Percentiles rank a stretch among this genome's conserved stretches.
phyloP scores from a whole-genome alignment of 225 moss, liverwort and hornwort genomes.

The Ulota crispa region DNA sequence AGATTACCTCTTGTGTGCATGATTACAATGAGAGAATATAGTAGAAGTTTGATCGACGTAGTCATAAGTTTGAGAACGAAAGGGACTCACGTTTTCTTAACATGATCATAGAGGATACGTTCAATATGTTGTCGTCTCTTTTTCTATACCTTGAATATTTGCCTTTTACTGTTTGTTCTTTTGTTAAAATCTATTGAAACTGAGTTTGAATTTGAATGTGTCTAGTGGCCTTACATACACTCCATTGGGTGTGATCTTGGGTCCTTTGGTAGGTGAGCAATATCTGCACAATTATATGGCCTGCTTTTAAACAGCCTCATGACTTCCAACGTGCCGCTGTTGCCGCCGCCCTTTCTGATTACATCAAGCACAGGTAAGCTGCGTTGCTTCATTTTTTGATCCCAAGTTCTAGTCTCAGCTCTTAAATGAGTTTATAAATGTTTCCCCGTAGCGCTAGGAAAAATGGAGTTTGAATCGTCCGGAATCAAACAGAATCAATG shows the following conservation, averaged over 20 bases:
- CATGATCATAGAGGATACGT: background rate
- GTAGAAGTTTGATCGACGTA: background rate
- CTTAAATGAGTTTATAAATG: background rate
- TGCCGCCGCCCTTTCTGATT: conserved; percentile 92
- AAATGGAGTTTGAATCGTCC: background rate
- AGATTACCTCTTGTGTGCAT: background rate
- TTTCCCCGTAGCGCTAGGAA: background rate
- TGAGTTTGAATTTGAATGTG: conserved; percentile 5
- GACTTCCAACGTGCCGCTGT: conserved; percentile 94
- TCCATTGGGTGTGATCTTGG: conserved; percentile 12
- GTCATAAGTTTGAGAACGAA: background rate
- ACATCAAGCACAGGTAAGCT: conserved; percentile 77
- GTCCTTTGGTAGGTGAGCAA: conserved; percentile 59
- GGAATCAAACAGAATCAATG: background rate
- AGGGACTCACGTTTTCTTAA: background rate
- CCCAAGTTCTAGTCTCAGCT: conserved; percentile 2
- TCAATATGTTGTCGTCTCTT: background rate
- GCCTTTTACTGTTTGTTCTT: background rate
- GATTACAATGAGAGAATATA: background rate
- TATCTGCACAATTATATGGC: conserved; percentile 89
- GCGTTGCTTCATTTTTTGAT: conserved; percentile 1
- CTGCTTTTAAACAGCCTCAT: conserved; percentile 77
- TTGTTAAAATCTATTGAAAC: background rate
- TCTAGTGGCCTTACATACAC: background rate
- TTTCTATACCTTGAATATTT: background rate